Base-by-base conservation (phyloP, 202 grass and related monocot species). In the Saccharum hybrid region DNA sequence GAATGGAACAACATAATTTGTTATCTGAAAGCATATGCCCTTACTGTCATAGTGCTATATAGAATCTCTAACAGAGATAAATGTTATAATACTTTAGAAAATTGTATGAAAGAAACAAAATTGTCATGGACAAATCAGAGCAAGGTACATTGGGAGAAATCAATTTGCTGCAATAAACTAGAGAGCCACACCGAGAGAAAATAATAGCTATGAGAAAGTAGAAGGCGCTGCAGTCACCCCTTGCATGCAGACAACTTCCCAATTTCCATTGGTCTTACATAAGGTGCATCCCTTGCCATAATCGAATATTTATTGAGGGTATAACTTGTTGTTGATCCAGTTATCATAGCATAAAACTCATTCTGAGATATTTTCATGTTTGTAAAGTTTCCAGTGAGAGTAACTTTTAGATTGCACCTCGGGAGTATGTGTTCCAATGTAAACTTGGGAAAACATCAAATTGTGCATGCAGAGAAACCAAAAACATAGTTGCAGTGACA, bases 1-100 rank as follows among this genome's bases (percentile, higher is more conserved):
- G 66, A 72, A 74, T 81, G 45, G 71, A 77, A 34, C 11, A 70
- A 77, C 18, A 75, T 21, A 80, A 28, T 67, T 75, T 45, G 68
- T 86, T 88, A 80, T 80, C 59, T 36, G n/a, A 4, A 8, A 33
- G 71, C 11, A 66, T 5, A 67, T 11, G 41, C 8, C 34, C 28
- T 88, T 51, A 72, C 38, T 78, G 33, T 14, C 67, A 72, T 22
- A 10, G 56, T 22, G n/a, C 8, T 1, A 82, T 26, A 23, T 3
- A 46, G 8, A 46, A 72, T 48, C n/a, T 68, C 48, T 10, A 39
- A 46, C 19, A 68, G 15, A 89, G 39, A 82, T 46, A 42, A 33
- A 46, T 54, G 12, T 5, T 69, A 14, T 21, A 83, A 10, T 21
- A 26, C 56, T 52, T 21, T 39, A 46, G 46, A 33, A 68, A 75